phyloP scores from a whole-genome alignment of 2,329 filamentous ascomycete genomes.

The Arthrobotrys musiformis region DNA sequence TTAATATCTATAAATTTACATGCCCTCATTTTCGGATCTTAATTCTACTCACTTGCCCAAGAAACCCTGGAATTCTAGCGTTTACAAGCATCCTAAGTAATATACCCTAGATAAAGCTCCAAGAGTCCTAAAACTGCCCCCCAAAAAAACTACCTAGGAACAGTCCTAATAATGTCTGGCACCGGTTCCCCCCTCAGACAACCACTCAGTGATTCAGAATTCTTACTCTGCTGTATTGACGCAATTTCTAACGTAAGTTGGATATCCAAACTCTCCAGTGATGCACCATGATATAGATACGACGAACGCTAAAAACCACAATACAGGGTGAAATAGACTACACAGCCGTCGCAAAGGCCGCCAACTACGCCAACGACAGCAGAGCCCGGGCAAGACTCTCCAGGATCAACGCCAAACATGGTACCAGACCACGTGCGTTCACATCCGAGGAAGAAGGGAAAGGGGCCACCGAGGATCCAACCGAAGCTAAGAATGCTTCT shows the following conservation, averaged over 20 bases:
- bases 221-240: slow-evolving; percentile 32
- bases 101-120: not conserved
- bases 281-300: too few relatives aligned
- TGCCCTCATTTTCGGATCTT: not conserved
- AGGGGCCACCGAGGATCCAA: not conserved
- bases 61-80: not conserved
- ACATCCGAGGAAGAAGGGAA: not conserved
- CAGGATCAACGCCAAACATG: slow-evolving; percentile 12
- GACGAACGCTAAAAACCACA: too few relatives aligned
- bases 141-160: not conserved
- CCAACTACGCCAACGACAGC: slow-evolving; percentile 9
- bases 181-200: not conserved
- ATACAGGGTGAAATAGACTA: slow-evolving; percentile 20
- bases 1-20: not conserved
- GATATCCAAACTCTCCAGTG: not conserved
- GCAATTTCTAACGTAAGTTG: slow-evolving; percentile 1
- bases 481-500: not conserved
- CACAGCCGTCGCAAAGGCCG: slow-evolving; percentile 29
- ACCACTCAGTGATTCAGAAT: slow-evolving; percentile 11
- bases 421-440: not conserved
- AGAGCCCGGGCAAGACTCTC: slow-evolving; percentile 16
- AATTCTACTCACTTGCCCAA: not conserved
- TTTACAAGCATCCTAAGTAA: too few relatives aligned
- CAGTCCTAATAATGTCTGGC: not conserved
- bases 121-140: not conserved